Evolutionary conservation across 2,329 filamentous ascomycete species (phyloP), one percentile per base, ranked within the genome.

Genomic region (Exophiala sp.): DNA sequence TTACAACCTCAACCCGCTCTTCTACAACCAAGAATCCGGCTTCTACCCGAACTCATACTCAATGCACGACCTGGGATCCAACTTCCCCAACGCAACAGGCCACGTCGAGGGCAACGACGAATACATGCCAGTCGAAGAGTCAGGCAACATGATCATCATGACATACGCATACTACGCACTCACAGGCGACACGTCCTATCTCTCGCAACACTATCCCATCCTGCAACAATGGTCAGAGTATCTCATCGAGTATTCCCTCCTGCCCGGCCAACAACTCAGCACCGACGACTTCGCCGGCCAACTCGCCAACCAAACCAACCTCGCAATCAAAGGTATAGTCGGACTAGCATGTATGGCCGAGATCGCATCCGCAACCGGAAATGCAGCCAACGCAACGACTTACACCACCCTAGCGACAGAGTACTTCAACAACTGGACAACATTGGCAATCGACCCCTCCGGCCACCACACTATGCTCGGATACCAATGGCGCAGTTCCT

Each of bases 131-230:
- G 76, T 90, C 0, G 86, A 90, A 67, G 87, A 90, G 67, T 89
- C 86, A 57, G 87, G 86, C 12, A 86, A 89, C 67, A 89, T 95
- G 79, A 77, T 94, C 49, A 88, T 90, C 65, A 88, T 91, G 86
- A 86, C 85, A 52, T 21, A 58, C 62, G 12, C 65, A 67, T 7
- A 71, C 68, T 52, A 66, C 66, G 1, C 16, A 8, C 33, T 52
- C 21, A 38, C 20, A 2, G 20, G 32, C 32, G 20, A 34, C 16
- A 16, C 38, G 2, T 20, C 21, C 18, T 42, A 53, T 29, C 24
- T 53, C 3, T 16, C 24, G 20, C 14, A 39, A 6, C 42, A 54
- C 32, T 52, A 57, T 18, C 35, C 44, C 12, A 44, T 68, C 20
- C 82, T 82, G 11, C 74, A 77, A 47, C 75, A 79, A 62, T 84